phyloP scores from a whole-genome alignment of 371 early-diverging fungal species.

The Mucor circinelloides region DNA sequence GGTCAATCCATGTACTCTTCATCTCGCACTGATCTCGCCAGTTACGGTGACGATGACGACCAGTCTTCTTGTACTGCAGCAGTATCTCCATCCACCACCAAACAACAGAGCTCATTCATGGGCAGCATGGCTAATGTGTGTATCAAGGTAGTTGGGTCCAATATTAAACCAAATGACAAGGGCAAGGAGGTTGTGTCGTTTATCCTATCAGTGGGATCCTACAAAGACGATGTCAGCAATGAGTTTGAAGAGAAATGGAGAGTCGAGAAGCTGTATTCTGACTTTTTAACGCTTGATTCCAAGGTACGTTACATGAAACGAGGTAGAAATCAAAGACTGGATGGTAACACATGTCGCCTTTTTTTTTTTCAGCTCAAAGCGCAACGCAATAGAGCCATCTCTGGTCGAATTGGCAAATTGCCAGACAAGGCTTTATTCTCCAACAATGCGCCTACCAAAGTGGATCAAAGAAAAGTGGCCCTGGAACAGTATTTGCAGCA shows the following conservation, averaged over 20 bases:
- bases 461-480: constrained; percentile 73
- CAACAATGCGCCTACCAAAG: constrained; percentile 74
- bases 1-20: background rate
- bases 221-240: constrained; percentile 18
- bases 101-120: constrained; percentile 1
- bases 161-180: constrained; percentile 76
- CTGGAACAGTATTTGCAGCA: constrained; percentile 81
- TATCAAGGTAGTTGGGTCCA: constrained; percentile 66
- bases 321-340: too few relatives aligned
- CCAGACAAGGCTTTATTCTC: constrained; percentile 85
- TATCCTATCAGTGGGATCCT: constrained; percentile 46
- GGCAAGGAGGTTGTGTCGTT: constrained; percentile 77
- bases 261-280: constrained; percentile 83
- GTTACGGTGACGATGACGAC: background rate
- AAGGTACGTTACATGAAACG: constrained; percentile 58
- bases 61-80: background rate
- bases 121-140: constrained; percentile 24
- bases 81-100: background rate
- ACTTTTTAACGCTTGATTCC: constrained; percentile 78
- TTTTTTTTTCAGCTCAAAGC: constrained; percentile 48
- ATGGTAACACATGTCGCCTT: background rate
- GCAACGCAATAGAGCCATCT: constrained; percentile 44
- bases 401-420: constrained; percentile 67
- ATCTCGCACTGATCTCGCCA: background rate
- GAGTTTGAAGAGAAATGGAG: constrained; percentile 69